A percentile compares a stretch with the other conserved stretches of the same genome.
phyloP scores from a whole-genome alignment of 257 asterid genomes.

The Anisodus acutangulus region DNA sequence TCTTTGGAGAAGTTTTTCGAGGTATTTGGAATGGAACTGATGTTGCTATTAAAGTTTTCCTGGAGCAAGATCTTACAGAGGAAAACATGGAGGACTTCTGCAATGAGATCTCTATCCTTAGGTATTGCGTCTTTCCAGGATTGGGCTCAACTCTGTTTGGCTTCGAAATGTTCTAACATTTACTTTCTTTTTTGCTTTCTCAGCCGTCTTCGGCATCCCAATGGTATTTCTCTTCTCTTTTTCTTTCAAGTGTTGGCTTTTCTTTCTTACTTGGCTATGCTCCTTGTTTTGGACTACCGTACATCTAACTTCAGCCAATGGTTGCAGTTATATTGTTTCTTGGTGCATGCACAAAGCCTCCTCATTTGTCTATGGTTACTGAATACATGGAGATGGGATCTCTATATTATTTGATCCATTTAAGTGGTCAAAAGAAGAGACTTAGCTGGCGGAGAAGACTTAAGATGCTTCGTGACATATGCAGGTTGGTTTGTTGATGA shows the following conservation, averaged over 20 bases:
- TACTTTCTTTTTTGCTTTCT: slow-evolving; percentile 39
- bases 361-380: slow-evolving; percentile 86
- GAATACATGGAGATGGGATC: slow-evolving; percentile 99
- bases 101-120: slow-evolving; percentile 91
- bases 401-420: slow-evolving; percentile 77
- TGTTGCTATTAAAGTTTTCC: slow-evolving; percentile 93
- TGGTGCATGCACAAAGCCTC: slow-evolving; percentile 97
- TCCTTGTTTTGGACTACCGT: background rate
- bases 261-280: slow-evolving; percentile 25
- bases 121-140: slow-evolving; percentile 50
- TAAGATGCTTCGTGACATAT: slow-evolving; percentile 95
- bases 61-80: slow-evolving; percentile 98
- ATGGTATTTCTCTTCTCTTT: slow-evolving; percentile 66
- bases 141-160: slow-evolving; percentile 28
- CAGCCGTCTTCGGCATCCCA: slow-evolving; percentile 99
- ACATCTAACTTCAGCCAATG: slow-evolving; percentile 15
- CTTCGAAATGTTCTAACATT: slow-evolving; percentile 46
- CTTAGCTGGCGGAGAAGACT: slow-evolving; percentile 87
- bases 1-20: slow-evolving; percentile 98
- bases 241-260: slow-evolving; percentile 11
- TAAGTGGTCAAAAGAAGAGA: slow-evolving; percentile 92
- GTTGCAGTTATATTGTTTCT: slow-evolving; percentile 89
- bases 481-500: slow-evolving; percentile 69
- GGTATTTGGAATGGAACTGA: slow-evolving; percentile 98
- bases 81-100: slow-evolving; percentile 99